Evolutionary conservation across 2,329 filamentous ascomycete genomes (phyloP).

Genomic region (Epichloe festucae): DNA sequence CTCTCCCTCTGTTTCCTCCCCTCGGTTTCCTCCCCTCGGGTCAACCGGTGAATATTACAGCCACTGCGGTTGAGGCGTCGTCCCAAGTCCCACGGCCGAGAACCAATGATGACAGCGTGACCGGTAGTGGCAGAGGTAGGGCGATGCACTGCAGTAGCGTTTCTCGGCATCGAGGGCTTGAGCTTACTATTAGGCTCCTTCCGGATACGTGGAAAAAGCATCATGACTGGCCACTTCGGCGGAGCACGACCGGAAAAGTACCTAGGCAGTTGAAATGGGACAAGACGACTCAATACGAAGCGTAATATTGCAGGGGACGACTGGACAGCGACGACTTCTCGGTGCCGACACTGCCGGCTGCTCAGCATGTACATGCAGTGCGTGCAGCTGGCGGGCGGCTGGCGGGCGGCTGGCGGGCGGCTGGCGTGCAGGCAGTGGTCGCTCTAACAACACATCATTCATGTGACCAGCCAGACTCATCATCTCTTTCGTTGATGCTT

Average conservation of each 20-base stretch:
- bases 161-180: neutral
- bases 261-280: no score
- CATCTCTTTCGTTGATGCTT: neutral
- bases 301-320: neutral
- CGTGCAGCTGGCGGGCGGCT: no score
- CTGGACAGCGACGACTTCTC: neutral
- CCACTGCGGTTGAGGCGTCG: neutral
- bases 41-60: neutral
- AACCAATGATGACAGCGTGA: slow-evolving; percentile 1
- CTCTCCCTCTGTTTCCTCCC: no score
- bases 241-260: neutral
- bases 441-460: neutral
- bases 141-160: neutral
- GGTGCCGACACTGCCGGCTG: neutral
- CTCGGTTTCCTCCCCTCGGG: neutral
- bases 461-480: no score
- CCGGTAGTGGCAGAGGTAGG: neutral
- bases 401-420: neutral
- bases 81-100: neutral
- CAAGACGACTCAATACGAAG: no score
- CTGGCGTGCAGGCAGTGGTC: neutral
- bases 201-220: neutral
- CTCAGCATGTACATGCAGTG: neutral
- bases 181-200: neutral
- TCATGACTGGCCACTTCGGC: neutral